Evolutionary conservation across 208 protist genomes (phyloP), one percentile per base, ranked within the genome.

Genomic region (Giardia duodenalis): DNA sequence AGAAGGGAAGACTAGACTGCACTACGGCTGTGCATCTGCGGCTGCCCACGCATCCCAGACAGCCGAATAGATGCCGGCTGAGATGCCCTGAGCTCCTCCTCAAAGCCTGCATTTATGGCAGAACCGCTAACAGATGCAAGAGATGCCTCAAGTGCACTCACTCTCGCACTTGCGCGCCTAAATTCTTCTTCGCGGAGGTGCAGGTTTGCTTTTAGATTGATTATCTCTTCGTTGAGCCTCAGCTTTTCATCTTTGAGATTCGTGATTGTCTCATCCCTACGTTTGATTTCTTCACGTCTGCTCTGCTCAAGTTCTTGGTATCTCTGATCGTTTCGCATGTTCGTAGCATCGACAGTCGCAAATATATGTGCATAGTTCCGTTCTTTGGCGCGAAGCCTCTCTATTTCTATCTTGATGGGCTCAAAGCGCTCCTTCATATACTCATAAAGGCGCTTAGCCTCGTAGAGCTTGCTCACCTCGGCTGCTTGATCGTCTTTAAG

Each of bases 361-460:
- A 76, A 76, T 10, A 76, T 76, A 30, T 76, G 57, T 39, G 57
- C 57, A 76, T 76, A 76, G 57, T 76, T 76, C 19, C 57, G 57
- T 30, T 76, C 57, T 30, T 76, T 76, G 10, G 57, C 57, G 57
- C 57, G 57, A 10, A 76, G 57, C 57, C 57, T 76, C 57, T 76
- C 57, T 30, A 76, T 76, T 30, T 76, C 57, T 30, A 30, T 30
- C 57, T 76, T 76, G 57, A 76, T 76, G 30, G 57, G 57, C 57
- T 76, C 57, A 30, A 76, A 76, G 30, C 57, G 57, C 57, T 76
- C 57, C 57, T 76, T 76, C 57, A 76, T 76, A 30, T 76, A 76
- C 57, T 76, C 57, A 30, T 76, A 76, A 30, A 76, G 57, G 57
- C 57, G 57, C 57, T 76, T 76, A 10, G 57, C 57, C 57, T 76